Base-by-base conservation (phyloP, 1,284 basidiomycete genomes). In the Thecaphora thlaspeos region DNA sequence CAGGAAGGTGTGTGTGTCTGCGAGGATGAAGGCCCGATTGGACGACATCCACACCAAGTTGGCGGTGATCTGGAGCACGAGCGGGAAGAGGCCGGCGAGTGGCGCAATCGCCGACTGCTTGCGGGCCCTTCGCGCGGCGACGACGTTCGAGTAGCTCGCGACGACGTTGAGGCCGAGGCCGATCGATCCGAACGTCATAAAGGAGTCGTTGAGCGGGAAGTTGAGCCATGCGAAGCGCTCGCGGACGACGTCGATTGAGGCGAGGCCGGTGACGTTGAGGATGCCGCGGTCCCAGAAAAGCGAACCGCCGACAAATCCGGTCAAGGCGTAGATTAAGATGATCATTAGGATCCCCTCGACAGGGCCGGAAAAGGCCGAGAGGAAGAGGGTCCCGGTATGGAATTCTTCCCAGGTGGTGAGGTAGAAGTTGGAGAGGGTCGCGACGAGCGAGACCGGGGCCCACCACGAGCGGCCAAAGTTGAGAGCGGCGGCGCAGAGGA, bases 391-490 rank as follows among this genome's bases (percentile, higher is more conserved):
- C 17, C 88, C 89, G 1, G 94, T 98, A 78, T 98, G 89, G 73
- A 89, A 94, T 79, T 98, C 94, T 76, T 98, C 94, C 94, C 94
- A 97, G 4, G 92, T 95, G 1, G 90, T 79, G 15, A 96, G 82
- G 79, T 97, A 97, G 77, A 98, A 98, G 80, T 91, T 96, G 61
- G 89, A 88, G 17, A 95, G 83, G 0, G 91, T 89, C 0, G 89
- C 90, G 11, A 89, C 82, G 76, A 94, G 88, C 0, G 88, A 88
- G 1, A 88, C 84, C 22, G 97, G 54, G n/a, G 92, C 93, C 93
- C 92, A 97, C 89, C 92, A 96, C 0, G 90, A 92, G 15, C 91
- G 83, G 18, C 90, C 91, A 10, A 97, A 82, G 68, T 94, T 93
- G 43, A 96, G 84, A 36, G 51, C 66, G 10, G 58, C 63, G 18